phyloP scores from a whole-genome alignment of 2,329 filamentous ascomycete species.

The Arachnopeziza araneosa region DNA sequence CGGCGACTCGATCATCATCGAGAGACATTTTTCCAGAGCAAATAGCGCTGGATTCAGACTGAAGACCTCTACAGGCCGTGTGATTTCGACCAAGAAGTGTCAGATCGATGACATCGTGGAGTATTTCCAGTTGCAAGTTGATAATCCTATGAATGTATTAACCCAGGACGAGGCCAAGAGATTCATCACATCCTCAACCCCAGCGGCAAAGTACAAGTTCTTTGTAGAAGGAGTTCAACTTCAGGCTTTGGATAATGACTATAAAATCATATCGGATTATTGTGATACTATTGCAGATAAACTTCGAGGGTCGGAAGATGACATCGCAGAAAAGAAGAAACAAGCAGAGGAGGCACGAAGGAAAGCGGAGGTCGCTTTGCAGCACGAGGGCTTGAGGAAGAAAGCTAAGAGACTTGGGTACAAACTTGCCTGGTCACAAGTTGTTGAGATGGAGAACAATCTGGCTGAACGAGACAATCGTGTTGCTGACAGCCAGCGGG shows the following conservation, averaged over 20 bases:
- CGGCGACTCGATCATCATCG: conserved; percentile 81
- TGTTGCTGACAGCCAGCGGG: conserved; percentile 30
- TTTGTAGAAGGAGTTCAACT: conserved; percentile 93
- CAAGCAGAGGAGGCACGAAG: conserved; percentile 56
- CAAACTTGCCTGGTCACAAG: conserved; percentile 83
- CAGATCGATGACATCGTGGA: conserved; percentile 93
- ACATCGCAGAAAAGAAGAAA: conserved; percentile 55
- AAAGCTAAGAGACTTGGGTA: conserved; percentile 53
- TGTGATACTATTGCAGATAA: conserved; percentile 67
- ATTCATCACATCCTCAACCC: conserved; percentile 80
- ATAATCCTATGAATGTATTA: conserved; percentile 93
- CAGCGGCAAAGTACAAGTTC: conserved; percentile 88
- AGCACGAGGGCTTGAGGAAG: conserved; percentile 58
- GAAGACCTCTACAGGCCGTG: conserved; percentile 63
- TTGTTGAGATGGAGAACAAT: conserved; percentile 65
- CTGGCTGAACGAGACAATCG: conserved; percentile 38
- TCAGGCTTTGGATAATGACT: conserved; percentile 87
- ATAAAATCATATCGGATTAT: conserved; percentile 73
- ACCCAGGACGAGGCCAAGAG: conserved; percentile 93
- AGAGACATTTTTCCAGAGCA: conserved; percentile 74
- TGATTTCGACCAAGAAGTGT: conserved; percentile 75
- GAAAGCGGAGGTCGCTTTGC: conserved; percentile 59
- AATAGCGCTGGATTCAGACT: conserved; percentile 82
- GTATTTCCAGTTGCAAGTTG: conserved; percentile 87
- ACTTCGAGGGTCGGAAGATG: conserved; percentile 54